A percentile compares a stretch with the other conserved stretches of the same genome.
These are phyloP conservation scores for Monilinia fructigena DNA, from an alignment of 2,329 filamentous ascomycete genomes.

Conservation along the genomic window DNA sequence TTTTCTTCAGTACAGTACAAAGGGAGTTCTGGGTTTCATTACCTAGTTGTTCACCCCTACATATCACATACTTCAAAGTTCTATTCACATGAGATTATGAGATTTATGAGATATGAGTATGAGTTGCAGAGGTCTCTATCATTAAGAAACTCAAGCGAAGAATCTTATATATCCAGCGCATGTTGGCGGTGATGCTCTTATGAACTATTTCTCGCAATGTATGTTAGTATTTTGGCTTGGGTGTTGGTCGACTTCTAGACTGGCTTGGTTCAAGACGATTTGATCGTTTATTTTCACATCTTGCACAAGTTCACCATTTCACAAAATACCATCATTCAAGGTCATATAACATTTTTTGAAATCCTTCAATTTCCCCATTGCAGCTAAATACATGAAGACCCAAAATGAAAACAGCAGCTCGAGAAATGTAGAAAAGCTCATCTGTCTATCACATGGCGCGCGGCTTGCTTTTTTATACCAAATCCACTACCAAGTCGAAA, in stretches of 20 bases:
- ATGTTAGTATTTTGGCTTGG: not conserved
- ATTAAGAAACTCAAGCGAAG: too few species aligned
- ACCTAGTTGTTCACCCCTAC: too few species aligned
- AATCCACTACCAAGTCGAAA: constrained; percentile 30
- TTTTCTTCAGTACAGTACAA: too few species aligned
- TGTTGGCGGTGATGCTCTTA: not conserved
- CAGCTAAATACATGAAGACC: constrained; percentile 37
- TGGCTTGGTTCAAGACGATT: not conserved
- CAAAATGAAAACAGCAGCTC: constrained; percentile 32
- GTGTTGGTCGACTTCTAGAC: not conserved
- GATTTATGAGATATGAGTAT: too few species aligned
- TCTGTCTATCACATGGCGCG: constrained; percentile 33
- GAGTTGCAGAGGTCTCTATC: too few species aligned
- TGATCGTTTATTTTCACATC: not conserved
- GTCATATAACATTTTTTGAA: constrained; percentile 28
- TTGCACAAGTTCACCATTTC: not conserved
- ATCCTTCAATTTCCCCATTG: constrained; percentile 37
- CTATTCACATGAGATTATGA: too few species aligned
- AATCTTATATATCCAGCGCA: not conserved
- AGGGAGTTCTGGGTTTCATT: too few species aligned
- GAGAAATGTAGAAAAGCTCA: constrained; percentile 31
- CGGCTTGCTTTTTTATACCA: constrained; percentile 36
- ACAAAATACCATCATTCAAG: constrained; percentile 1
- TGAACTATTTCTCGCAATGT: too few species aligned
- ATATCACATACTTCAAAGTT: too few species aligned